Evolutionary conservation across 495 filamentous ascomycete genomes (phyloP).

Genomic region (Hypoxylon lenormandii): DNA sequence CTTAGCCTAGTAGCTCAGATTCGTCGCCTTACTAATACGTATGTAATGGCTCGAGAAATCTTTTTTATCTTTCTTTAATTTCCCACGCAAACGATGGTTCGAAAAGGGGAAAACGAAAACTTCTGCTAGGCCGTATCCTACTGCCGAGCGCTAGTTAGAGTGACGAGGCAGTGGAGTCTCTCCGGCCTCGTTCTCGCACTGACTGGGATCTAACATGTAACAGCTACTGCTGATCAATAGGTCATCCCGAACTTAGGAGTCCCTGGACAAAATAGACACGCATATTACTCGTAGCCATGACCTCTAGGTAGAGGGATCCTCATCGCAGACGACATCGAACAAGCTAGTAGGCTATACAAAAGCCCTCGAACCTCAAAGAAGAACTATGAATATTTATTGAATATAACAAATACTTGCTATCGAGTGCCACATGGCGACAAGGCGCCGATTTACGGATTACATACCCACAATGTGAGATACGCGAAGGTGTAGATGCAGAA

Average conservation of each 20-base stretch:
- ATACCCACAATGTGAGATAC: constrained; percentile 10
- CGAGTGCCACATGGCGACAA: constrained; percentile 4
- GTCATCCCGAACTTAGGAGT: constrained; percentile 30
- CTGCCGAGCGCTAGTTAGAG: constrained; percentile 42
- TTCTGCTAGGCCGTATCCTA: constrained; percentile 36
- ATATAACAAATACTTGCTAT: background rate
- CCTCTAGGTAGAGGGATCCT: constrained; percentile 16
- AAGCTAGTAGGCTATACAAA: background rate
- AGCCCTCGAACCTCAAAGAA: background rate
- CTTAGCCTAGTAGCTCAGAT: constrained; percentile 6
- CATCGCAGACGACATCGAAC: constrained; percentile 11
- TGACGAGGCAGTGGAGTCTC: constrained; percentile 43
- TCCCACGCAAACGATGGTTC: constrained; percentile 4
- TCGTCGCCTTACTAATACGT: constrained; percentile 10
- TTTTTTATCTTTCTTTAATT: constrained; percentile 5
- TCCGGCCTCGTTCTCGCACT: constrained; percentile 31
- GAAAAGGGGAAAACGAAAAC: constrained; percentile 22
- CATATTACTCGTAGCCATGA: constrained; percentile 14
- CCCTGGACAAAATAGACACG: constrained; percentile 6
- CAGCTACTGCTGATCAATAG: constrained; percentile 39
- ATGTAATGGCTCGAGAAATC: background rate
- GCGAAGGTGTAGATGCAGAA: constrained; percentile 15
- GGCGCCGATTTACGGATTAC: constrained; percentile 24
- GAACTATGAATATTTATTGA: constrained; percentile 11
- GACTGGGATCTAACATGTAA: constrained; percentile 47